Evolutionary conservation across 768 basidiomycete genomes (phyloP).

Genomic region (Porpolomopsis calyptriformis): DNA sequence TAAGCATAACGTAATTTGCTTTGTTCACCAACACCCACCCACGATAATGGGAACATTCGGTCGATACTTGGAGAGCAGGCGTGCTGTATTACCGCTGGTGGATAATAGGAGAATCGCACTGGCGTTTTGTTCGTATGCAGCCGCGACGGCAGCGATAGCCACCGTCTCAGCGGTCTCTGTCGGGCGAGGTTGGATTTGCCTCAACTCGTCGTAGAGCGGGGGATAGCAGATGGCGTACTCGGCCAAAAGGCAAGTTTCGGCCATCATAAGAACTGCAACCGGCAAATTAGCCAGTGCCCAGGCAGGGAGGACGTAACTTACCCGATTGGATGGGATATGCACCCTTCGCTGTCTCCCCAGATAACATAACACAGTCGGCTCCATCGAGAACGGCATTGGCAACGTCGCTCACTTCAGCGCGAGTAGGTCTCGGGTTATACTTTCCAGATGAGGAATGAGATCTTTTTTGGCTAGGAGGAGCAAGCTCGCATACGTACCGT

Average conservation of each 20-base stretch:
- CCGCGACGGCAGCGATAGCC: constrained; percentile 91
- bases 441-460: constrained; percentile 21
- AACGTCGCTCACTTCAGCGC: constrained; percentile 97
- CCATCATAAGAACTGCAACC: constrained; percentile 90
- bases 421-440: constrained; percentile 98
- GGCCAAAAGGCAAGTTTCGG: constrained; percentile 94
- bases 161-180: constrained; percentile 94
- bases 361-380: constrained; percentile 99
- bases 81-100: constrained; percentile 92
- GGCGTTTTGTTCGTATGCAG: constrained; percentile 89
- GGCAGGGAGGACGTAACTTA: constrained; percentile 23
- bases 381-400: constrained; percentile 99
- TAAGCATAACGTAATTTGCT: neutral
- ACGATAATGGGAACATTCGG: constrained; percentile 91
- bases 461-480: neutral
- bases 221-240: constrained; percentile 94
- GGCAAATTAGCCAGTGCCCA: neutral
- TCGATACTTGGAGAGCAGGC: constrained; percentile 92
- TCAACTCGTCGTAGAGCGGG: constrained; percentile 84
- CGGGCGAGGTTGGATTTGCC: constrained; percentile 68
- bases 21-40: constrained; percentile 36
- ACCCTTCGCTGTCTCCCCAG: constrained; percentile 98
- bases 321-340: constrained; percentile 92
- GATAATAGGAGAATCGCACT: constrained; percentile 93
- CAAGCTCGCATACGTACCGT: constrained; percentile 43